Conservation (phyloP, 306 rosid species). For the Comarum palustre region DNA sequence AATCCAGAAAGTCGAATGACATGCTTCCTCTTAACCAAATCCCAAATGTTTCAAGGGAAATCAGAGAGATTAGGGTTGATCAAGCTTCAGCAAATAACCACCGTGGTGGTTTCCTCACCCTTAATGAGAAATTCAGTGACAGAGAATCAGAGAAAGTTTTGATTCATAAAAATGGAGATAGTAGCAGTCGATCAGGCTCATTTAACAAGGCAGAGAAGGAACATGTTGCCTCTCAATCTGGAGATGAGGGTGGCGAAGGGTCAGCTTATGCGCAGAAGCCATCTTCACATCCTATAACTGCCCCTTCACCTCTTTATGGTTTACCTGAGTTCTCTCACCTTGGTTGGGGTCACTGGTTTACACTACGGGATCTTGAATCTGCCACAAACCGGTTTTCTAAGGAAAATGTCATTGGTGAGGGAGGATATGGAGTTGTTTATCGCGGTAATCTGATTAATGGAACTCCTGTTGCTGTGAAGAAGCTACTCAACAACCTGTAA, state of each 20-base stretch:
- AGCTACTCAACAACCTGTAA: conserved; percentile 87
- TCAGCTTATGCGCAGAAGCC: conserved; percentile 35
- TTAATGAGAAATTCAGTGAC: conserved; percentile 56
- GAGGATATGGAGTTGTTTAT: conserved; percentile 92
- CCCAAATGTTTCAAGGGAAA: conserved; percentile 69
- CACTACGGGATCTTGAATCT: conserved; percentile 80
- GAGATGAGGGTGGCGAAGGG: conserved; percentile 54
- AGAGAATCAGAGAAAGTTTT: conserved; percentile 62
- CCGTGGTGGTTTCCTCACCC: conserved; percentile 43
- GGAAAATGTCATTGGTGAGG: conserved; percentile 88
- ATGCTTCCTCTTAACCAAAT: conserved; percentile 56
- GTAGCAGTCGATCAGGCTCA: conserved; percentile 71
- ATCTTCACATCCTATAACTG: conserved; percentile 50
- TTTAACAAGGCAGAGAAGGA: conserved; percentile 58
- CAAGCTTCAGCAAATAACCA: conserved; percentile 55
- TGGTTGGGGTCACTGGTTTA: conserved; percentile 99
- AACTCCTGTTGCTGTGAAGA: conserved; percentile 83
- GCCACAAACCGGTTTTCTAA: conserved; percentile 79
- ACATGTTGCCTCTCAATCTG: conserved; percentile 55
- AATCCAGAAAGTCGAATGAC: conserved; percentile 60
- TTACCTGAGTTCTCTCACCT: conserved; percentile 89
- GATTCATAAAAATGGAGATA: conserved; percentile 60
- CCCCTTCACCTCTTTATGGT: conserved; percentile 74
- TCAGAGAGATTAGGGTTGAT: conserved; percentile 82
- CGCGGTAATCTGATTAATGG: conserved; percentile 74